Evolutionary conservation across 2,329 filamentous ascomycete species (phyloP), one percentile per base, ranked within the genome.

Genomic region (Rhynchosporium secalis): DNA sequence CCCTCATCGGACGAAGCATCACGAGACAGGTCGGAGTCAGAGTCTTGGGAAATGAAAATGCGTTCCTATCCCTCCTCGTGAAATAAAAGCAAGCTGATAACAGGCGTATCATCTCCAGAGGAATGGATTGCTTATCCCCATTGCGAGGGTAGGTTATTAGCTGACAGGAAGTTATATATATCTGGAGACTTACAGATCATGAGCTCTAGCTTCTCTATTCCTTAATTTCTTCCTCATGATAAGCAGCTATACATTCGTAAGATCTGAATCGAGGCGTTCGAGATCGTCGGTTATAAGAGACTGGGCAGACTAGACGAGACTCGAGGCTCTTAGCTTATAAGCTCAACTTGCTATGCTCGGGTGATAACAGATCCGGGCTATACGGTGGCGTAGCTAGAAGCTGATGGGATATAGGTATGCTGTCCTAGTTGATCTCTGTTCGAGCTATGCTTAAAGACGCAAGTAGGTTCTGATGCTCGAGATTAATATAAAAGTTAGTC

Each of bases 391-490:
- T 43, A n/a, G 41, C 41, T 43, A 3, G 15, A 43, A 43, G 15
- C 15, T 43, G 15, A 9, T 43, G 41, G 41, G 15, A 43, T 43
- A 43, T 43, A 1, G 15, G 15, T 43, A 3, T 43, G 41, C 41
- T n/a, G 2, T 43, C 41, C 15, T 43, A 3, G 15, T 13, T 43
- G 6, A 13, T 43, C 41, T 43, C 15, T 43, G 15, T 43, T 43
- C 10, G 29, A 54, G 49, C 49, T 2, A 54, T 54, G 33, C 33
- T 38, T 2, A 54, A 33, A 20, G 29, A 54, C 7, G 49, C 33
- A 54, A 54, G 49, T 54, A 54, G 10, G 49, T 54, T 54, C 49
- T 54, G 49, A 54, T 54, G n/a, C 29, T 54, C 49, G 29, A 54
- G 29, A 36, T n/a, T n/a, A n/a, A n/a, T n/a, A n/a, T n/a, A n/a